Evolutionary conservation across 225 moss, liverwort and hornwort species (phyloP), one percentile per base, ranked within the genome.

Genomic region (Ulota crispa): DNA sequence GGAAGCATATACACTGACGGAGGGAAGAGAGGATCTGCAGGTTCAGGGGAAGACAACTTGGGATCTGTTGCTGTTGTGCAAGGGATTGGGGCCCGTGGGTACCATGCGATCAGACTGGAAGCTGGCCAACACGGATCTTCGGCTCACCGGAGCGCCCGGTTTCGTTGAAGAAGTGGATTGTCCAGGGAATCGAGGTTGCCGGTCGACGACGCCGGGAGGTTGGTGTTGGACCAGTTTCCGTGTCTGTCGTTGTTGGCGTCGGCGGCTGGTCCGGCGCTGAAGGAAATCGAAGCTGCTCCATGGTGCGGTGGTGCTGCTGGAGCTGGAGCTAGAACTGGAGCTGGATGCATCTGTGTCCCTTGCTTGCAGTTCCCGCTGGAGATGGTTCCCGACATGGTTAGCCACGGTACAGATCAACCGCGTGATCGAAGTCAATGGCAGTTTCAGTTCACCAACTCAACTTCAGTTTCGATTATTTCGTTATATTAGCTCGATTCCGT

Each of bases 61-160:
- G 34, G 91, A 91, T 78, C 91, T 78, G 81, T 91, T 91, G 85
- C 88, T 91, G 69, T 91, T 91, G 79, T 91, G 91, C 81, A 91
- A 79, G 7, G 91, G 91, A 32, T 91, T 91, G 34, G 91, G 91
- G 34, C 91, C 91, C 2, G 91, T 87, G 62, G 91, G 91, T 12
- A 91, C 91, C 91, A 91, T 91, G n/a, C 91, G 83, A 24, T 91
- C 85, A 0, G 91, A 91, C 76, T 88, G 86, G 42, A 88, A 88
- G 20, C 78, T 85, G 2, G 85, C 76, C 30, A 82, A 11, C 75
- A 83, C 86, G 0, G 83, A 85, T 54, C 79, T 41, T n/a, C 79
- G 36, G 67, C 54, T 37, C 19, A 36, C 27, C 9, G 10, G 18
- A 18, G 21, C 11, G 65, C 65, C 21, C 8, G 21, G 37, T 37